These are phyloP conservation scores for Sordariomycetes sp. DNA, from an alignment of 2,329 filamentous ascomycete species.

Conservation along the genomic window DNA sequence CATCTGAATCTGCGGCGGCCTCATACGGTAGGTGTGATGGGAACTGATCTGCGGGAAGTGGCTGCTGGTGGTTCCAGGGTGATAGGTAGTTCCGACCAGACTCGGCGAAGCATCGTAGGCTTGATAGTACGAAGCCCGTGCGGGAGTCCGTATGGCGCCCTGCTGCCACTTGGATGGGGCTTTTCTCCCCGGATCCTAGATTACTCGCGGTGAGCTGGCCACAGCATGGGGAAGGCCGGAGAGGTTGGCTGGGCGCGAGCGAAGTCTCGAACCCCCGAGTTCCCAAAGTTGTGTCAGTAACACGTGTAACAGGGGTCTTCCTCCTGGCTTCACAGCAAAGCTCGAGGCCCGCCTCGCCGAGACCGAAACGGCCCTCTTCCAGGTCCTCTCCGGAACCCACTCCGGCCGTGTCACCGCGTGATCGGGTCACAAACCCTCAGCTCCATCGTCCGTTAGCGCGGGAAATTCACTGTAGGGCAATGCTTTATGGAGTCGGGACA, in stretches of 20 bases:
- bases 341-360: conserved; percentile 21
- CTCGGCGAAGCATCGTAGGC: background rate
- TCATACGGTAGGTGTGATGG: background rate
- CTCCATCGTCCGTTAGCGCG: background rate
- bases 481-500: no score
- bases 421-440: background rate
- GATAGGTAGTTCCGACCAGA: background rate
- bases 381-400: conserved; percentile 7
- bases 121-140: background rate
- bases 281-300: background rate
- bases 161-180: background rate
- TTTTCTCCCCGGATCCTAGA: background rate
- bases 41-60: background rate
- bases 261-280: no score
- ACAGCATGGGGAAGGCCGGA: background rate
- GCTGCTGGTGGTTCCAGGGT: background rate
- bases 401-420: background rate
- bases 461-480: no score
- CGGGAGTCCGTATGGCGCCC: background rate
- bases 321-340: conserved; percentile 22
- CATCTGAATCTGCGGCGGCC: background rate
- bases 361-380: conserved; percentile 15
- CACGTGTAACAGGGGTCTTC: conserved; percentile 15
- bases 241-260: background rate
- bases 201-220: background rate